Percentiles rank a stretch among this genome's conserved stretches.
Conservation (phyloP, 2,329 filamentous ascomycete genomes). For the Waltergamsia citrina region DNA sequence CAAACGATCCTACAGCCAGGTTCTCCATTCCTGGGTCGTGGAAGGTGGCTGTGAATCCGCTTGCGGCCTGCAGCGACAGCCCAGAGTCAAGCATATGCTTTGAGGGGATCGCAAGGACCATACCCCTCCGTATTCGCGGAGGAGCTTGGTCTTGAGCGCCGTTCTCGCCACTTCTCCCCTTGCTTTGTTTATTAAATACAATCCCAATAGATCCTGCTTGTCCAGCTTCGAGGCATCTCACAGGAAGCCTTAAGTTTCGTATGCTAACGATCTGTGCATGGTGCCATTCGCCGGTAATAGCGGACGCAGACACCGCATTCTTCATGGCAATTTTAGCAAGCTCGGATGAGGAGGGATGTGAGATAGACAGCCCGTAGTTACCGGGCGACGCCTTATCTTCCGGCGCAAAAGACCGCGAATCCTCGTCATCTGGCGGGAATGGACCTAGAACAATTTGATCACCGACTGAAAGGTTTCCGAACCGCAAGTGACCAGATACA, state of each 20-base stretch:
- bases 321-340: conserved; percentile 41
- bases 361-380: conserved; percentile 38
- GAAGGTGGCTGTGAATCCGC: conserved; percentile 65
- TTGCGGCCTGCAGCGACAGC: conserved; percentile 53
- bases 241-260: conserved; percentile 77
- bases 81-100: conserved; percentile 46
- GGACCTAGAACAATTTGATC: conserved; percentile 74
- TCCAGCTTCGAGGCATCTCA: conserved; percentile 63
- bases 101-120: conserved; percentile 63
- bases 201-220: conserved; percentile 89
- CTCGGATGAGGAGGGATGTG: conserved; percentile 43
- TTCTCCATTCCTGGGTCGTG: conserved; percentile 50
- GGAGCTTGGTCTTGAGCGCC: not conserved
- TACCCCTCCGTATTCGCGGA: conserved; percentile 61
- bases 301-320: conserved; percentile 41
- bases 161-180: not conserved
- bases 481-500: conserved; percentile 75
- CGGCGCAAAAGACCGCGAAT: conserved; percentile 23
- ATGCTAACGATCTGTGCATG: conserved; percentile 75
- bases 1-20: conserved; percentile 56
- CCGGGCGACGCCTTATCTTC: conserved; percentile 37
- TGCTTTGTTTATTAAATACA: conserved; percentile 30
- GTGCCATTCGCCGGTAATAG: conserved; percentile 64
- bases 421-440: conserved; percentile 51
- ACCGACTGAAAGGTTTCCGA: conserved; percentile 67